Percentiles rank a stretch among this genome's conserved stretches.
Evolutionary conservation across 371 early-diverging fungal genomes (phyloP).

Genomic region (Sporodiniella umbellata): DNA sequence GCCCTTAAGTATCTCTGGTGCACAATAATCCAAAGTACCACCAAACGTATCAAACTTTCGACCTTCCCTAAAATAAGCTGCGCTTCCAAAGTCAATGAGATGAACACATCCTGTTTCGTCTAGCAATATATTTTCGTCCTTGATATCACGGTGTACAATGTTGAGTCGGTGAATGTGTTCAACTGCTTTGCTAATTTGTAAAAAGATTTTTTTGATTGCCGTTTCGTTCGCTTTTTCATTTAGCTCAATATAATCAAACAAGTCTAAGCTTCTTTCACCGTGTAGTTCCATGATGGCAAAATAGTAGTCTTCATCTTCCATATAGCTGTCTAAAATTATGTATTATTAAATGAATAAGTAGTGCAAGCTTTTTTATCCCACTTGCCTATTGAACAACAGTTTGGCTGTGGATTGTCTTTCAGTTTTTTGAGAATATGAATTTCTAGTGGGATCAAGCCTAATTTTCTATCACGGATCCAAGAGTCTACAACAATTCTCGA

Average conservation of each 20-base stretch:
- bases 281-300: constrained; percentile 66
- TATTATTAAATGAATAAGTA: neutral
- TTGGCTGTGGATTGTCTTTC: constrained; percentile 52
- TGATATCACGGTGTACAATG: constrained; percentile 79
- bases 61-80: constrained; percentile 60
- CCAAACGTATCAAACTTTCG: constrained; percentile 69
- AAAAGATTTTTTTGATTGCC: constrained; percentile 58
- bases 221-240: constrained; percentile 55
- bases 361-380: neutral
- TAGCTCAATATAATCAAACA: constrained; percentile 77
- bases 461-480: constrained; percentile 62
- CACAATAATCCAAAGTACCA: constrained; percentile 74
- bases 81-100: constrained; percentile 77
- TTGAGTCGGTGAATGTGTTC: constrained; percentile 62
- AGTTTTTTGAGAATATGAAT: constrained; percentile 65
- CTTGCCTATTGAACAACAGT: constrained; percentile 58
- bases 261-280: constrained; percentile 66
- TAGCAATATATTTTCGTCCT: constrained; percentile 75
- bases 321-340: constrained; percentile 33
- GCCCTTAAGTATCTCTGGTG: constrained; percentile 72
- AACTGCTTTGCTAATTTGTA: constrained; percentile 63
- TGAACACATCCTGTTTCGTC: constrained; percentile 57
- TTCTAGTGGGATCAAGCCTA: constrained; percentile 68
- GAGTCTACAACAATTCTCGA: constrained; percentile 63
- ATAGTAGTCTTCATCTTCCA: constrained; percentile 66